phyloP scores from a whole-genome alignment of 2,329 filamentous ascomycete species.

The Penicillium sp. region DNA sequence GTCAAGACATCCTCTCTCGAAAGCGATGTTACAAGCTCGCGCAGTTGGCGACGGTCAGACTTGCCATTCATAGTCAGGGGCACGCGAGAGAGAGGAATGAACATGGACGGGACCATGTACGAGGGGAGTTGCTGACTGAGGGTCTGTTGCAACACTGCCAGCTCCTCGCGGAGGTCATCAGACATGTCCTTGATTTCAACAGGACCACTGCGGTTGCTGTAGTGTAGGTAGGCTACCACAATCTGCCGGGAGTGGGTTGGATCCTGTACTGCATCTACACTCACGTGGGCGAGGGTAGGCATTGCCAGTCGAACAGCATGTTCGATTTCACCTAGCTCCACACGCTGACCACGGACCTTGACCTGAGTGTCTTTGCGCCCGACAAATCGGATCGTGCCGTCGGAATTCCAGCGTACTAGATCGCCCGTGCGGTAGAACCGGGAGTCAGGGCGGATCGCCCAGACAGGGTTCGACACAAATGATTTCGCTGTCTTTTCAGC shows the following conservation, averaged over 20 bases:
- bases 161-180: too few species aligned
- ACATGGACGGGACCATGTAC: slow-evolving; percentile 28
- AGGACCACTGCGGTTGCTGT: too few species aligned
- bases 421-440: background rate
- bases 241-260: too few species aligned
- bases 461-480: background rate
- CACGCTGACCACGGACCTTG: background rate
- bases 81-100: slow-evolving; percentile 20
- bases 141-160: too few species aligned
- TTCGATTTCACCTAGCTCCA: background rate
- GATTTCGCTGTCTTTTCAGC: background rate
- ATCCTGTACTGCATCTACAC: too few species aligned
- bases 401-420: background rate
- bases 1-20: too few species aligned
- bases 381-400: background rate
- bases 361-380: background rate
- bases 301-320: too few species aligned
- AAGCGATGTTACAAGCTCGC: background rate
- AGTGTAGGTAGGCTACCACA: too few species aligned
- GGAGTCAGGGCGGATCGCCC: background rate
- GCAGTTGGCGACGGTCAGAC: slow-evolving; percentile 22
- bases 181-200: too few species aligned
- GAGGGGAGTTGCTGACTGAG: too few species aligned
- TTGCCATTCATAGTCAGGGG: slow-evolving; percentile 24
- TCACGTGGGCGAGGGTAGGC: too few species aligned